Base-by-base conservation (phyloP, 2,329 filamentous ascomycete species). In the Arthrobotrys iridis region DNA sequence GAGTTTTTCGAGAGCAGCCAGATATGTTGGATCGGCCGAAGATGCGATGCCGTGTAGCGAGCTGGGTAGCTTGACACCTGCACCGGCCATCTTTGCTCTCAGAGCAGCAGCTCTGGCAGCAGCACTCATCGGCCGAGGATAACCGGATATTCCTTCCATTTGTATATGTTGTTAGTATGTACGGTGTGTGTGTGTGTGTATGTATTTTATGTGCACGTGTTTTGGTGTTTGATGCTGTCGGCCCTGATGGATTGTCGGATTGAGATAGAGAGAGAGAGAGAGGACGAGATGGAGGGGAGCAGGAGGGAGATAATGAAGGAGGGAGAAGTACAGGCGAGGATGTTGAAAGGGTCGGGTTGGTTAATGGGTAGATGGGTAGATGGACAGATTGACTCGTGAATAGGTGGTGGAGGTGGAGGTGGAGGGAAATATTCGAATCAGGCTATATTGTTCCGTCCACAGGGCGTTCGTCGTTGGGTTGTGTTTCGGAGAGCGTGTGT, bases 1-100 rank as follows among this genome's bases (percentile, higher is more conserved):
- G 35, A 76, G 60, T 55, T 76, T 76, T 26, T 76, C 72, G 65
- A 76, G 66, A 10, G 72, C 65, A 8, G 30, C 15, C 5, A 76
- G 43, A 59, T 76, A 71, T 24, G 64, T 70, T 13, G 58, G 55
- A 7, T 40, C 55, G 10, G 41, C 28, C 22, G 37, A 30, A 7
- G 62, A 15, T 18, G 40, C 40, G 18, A 18, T 24, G 30, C 30
- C 50, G 22, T 26, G 57, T 11, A 28, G 57, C 10, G 72, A 43
- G 20, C 48, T 48, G 33, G 68, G 60, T 20, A 73, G 8, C 52
- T 28, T 75, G 57, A 68, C 26, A n/a, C 52, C 52, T 10, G 68
- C 60, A 35, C 71, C 59, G 10, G 62, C 60, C 57, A 76, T 68
- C 33, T 71, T 70, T n/a, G 65, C 72, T n/a, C 66, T 68, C 13